Evolutionary conservation across 2,329 filamentous ascomycete genomes (phyloP), one percentile per base, ranked within the genome.

Genomic region (Penicillium polonicum): DNA sequence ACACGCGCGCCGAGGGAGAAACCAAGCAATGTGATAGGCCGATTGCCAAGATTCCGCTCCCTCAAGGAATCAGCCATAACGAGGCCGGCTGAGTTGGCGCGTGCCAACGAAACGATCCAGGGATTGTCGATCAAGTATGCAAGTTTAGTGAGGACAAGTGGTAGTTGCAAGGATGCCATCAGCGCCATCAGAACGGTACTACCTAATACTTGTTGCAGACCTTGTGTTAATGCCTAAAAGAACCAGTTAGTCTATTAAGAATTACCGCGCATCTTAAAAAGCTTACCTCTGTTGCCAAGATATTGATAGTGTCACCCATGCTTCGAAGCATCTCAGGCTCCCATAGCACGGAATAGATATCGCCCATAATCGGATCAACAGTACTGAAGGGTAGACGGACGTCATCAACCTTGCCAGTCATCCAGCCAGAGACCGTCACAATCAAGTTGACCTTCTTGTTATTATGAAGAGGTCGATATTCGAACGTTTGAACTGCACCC

Each of bases 291-390:
- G 94, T 99, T 57, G 94, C 94, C 63, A 99, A 80, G 76, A 99
- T 97, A 69, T 97, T 97, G 69, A 99, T 97, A 45, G 94, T 99
- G 72, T 94, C 91, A 84, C 94, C 94, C 88, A 97, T 99, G 75
- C 91, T 96, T 67, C 87, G 88, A 71, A 99, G 83, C 92, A 99
- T 96, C 72, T 99, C 94, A 3, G 94, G 95, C 74, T 99, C 94
- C 92, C 94, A 99, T 58, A 95, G 81, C 12, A 99, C 88, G 0
- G 93, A 97, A 77, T 99, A 99, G 17, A 99, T 87, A 71, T 99
- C 94, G 13, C 94, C 94, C 94, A 99, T 99, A 62, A 97, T 85
- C 0, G 95, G 91, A 73, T 99, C 92, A 7, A 99, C 89, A 0
- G 95, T 99, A 78, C 92, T 97, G 76, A 90, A 99, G 8, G 94